Base-by-base conservation (phyloP, 2,329 filamentous ascomycete genomes). In the Fusarium illudens region DNA sequence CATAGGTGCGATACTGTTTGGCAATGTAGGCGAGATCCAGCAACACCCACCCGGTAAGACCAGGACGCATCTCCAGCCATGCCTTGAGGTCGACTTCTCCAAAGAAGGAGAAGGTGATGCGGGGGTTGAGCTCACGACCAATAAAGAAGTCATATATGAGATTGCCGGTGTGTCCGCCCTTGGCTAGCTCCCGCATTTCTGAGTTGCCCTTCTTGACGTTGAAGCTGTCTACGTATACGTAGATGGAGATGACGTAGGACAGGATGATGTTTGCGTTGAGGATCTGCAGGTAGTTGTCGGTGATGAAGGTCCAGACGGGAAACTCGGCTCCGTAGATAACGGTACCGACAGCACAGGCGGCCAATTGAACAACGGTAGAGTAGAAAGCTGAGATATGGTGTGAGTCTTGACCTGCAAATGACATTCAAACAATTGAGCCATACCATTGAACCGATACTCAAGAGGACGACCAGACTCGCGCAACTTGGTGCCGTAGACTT, bases 81-180 rank as follows among this genome's bases (percentile, higher is more conserved):
- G 89, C 85, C 79, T 97, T 97, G 80, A 97, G 91, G 73, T 97
- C 94, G 55, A 97, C 84, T 65, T 93, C 90, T 64, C 93, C 92
- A 63, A 97, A 84, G 37, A 96, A 77, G 0, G 93, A 93, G 15
- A 97, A 80, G 0, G 84, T 88, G 59, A 96, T 78, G 44, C 94
- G 92, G 3, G 94, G 94, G 80, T 97, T 97, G 58, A 97, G 89
- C 77, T 97, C 94, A 19, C 94, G 92, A n/a, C 94, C 94, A 67
- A 97, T 97, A 79, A 93, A 97, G 86, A 93, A 97, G 79, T 97
- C 94, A 79, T 97, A 97, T 30, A 97, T 83, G 63, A 92, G 81
- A 77, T 93, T 97, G 53, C 93, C 94, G 1, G 88, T 90, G 72
- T 91, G 87, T 9, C 93, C 94, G 27, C 93, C 93, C 6, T 86